Base-by-base conservation (phyloP, 371 early-diverging fungal genomes). In the Rhizomucor miehei region DNA sequence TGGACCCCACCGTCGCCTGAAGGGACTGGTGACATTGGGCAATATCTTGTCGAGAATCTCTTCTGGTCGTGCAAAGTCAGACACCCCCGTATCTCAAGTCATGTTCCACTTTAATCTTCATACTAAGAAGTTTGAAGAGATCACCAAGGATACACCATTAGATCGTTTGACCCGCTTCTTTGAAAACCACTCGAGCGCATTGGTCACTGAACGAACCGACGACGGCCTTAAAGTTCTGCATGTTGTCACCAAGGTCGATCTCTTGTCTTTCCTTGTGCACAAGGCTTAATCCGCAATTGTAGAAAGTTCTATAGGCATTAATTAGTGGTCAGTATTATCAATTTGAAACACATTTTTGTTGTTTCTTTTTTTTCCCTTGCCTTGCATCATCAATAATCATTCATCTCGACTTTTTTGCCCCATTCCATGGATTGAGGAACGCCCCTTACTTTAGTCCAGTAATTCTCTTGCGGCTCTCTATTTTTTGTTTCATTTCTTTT, bases 241-340 rank as follows among this genome's bases (percentile, higher is more conserved):
- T 52, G 91, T 96, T 16, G 85, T 94, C 29, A 96, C 95, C 60
- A 94, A 93, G 70, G 89, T 94, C 43, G 97, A 96, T 68, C 73
- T 96, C 46, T 80, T 96, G 23, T 75, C 86, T n/a, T 91, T 77
- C 58, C 73, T 96, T 57, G 88, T 91, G 45, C 80, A 79, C 16
- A 57, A 57, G 38, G 51, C 51, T 43, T 57, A 51, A 57, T 44
- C 6, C 19, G 12, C 41, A 41, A 6, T 19, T 19, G 41, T 19
- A 41, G 14, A 14, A 41, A 29, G 6, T 11, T 1, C 14, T 19
- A 17, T 45, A 45, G n/a, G 1, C 25, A 45, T 17, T 45, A 29
- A 29, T 8, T 29, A 29, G 29, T 29, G 29, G 29, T 29, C 29
- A 8, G 29, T 8, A 29, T 29, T 29, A 29, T 41, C 41, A 14